Base-by-base conservation (phyloP, 208 protist genomes). In the Acanthamoeba lenticulata region DNA sequence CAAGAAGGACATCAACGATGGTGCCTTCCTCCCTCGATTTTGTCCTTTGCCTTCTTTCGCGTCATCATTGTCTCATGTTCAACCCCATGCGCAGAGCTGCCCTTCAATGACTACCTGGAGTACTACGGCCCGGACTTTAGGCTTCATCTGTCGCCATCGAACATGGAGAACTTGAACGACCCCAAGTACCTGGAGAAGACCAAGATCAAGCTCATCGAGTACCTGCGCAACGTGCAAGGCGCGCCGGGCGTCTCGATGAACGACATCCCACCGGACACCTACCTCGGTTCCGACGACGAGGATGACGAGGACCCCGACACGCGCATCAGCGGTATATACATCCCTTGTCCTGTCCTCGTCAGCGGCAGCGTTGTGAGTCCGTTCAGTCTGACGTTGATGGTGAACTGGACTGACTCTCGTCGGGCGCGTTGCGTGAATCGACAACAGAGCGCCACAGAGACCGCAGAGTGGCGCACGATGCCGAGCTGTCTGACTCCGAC, bases 91-190 rank as follows among this genome's bases (percentile, higher is more conserved):
- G 5, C 93, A 96, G 95, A 98, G 74, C 72, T 99, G 17, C 98
- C 98, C n/a, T 98, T 96, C 94, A 98, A 98, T 90, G 98, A 98
- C 32, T 99, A 98, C 95, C 97, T 98, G 34, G 97, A 98, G 85
- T 99, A 99, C 93, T 99, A 97, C 94, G 97, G 95, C 1, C 98
- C 98, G 15, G 98, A 99, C 36, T 99, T 97, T 77, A 69, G 95
- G 57, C 96, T 99, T 1, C 95, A 98, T 60, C 49, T 98, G 27
- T 81, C 94, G 15, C 69, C 95, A 4, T 95, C 79, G 13, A 93
- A 93, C 69, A 92, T 93, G 79, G 60, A 96, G 55, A 94, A 95
- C 79, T 45, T 92, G 17, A 97, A 97, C 67, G 93, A 92, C 4
- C 45, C 24, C n/a, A 93, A 97, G 45, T 96, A 96, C 40, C 93